phyloP scores from a whole-genome alignment of 1,284 basidiomycete species.

The Leccinum subrobustum region DNA sequence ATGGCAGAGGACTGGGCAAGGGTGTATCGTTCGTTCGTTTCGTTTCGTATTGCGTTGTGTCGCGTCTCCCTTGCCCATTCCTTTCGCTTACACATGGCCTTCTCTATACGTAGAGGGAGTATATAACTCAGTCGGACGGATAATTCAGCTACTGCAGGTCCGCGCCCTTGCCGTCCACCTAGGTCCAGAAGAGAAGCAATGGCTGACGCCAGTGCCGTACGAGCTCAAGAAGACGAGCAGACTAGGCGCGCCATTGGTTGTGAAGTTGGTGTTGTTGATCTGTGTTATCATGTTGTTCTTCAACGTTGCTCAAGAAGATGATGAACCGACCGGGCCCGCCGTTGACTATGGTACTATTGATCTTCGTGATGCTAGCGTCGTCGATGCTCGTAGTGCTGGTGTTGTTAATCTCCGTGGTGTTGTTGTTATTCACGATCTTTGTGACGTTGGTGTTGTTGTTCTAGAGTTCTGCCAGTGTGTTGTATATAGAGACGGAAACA shows the following conservation, averaged over 20 bases:
- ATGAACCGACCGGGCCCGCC: neutral
- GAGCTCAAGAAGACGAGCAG: slow-evolving; percentile 11
- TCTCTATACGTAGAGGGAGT: slow-evolving; percentile 22
- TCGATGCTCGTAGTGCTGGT: no score
- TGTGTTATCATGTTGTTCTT: slow-evolving; percentile 26
- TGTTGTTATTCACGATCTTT: no score
- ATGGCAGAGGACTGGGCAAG: neutral
- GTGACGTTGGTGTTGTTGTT: no score
- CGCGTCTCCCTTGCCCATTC: neutral
- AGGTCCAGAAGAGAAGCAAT: slow-evolving; percentile 12
- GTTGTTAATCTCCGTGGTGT: neutral
- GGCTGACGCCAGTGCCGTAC: slow-evolving; percentile 9
- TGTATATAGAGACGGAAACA: no score
- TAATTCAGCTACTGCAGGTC: slow-evolving; percentile 24
- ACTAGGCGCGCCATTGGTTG: slow-evolving; percentile 5
- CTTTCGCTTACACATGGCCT: neutral
- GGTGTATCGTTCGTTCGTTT: neutral
- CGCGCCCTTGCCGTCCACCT: neutral
- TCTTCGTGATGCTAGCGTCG: neutral
- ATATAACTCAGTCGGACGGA: slow-evolving; percentile 22
- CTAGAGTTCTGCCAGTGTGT: no score
- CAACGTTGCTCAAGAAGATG: neutral
- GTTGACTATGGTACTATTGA: neutral
- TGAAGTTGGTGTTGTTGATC: slow-evolving; percentile 43
- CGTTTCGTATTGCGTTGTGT: neutral